A percentile compares a stretch with the other conserved stretches of the same genome.
Evolutionary conservation across 192 early-diverging fungal genomes (phyloP).

Genomic region (Glomus cerebriforme): DNA sequence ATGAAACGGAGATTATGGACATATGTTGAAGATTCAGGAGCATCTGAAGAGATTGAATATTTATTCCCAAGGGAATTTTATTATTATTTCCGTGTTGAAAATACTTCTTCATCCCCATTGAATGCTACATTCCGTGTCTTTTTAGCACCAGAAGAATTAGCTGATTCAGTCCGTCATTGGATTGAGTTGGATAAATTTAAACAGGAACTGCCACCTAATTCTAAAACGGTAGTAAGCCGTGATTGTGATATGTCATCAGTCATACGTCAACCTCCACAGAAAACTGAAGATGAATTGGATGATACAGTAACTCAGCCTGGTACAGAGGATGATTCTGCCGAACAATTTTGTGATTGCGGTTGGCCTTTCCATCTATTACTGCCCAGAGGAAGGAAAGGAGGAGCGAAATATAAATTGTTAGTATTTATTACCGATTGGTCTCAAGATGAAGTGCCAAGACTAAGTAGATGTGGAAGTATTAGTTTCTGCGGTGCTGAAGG

Average conservation of each 20-base stretch:
- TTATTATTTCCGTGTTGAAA: constrained; percentile 17
- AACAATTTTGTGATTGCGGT: constrained; percentile 21
- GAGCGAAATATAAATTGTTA: constrained; percentile 14
- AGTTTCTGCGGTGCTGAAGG: constrained; percentile 9
- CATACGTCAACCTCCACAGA: constrained; percentile 4
- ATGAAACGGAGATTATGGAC: not conserved
- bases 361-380: constrained; percentile 18
- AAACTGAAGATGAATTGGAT: not conserved
- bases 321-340: not conserved
- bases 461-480: constrained; percentile 8
- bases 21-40: not conserved
- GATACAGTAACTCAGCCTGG: not conserved
- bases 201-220: not conserved
- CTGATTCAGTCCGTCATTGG: not conserved
- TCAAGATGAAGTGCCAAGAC: not conserved
- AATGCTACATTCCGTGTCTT: not conserved
- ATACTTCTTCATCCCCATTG: not conserved
- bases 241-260: constrained; percentile 14
- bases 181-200: constrained; percentile 10
- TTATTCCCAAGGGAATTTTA: constrained; percentile 4
- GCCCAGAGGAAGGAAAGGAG: not conserved
- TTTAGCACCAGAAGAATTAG: not conserved
- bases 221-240: not conserved
- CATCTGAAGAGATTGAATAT: not conserved
- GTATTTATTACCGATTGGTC: not conserved